A percentile compares a stretch with the other conserved stretches of the same genome.
These are phyloP conservation scores for Berkeleyomyces basicola DNA, from an alignment of 2,329 filamentous ascomycete species.

Conservation along the genomic window DNA sequence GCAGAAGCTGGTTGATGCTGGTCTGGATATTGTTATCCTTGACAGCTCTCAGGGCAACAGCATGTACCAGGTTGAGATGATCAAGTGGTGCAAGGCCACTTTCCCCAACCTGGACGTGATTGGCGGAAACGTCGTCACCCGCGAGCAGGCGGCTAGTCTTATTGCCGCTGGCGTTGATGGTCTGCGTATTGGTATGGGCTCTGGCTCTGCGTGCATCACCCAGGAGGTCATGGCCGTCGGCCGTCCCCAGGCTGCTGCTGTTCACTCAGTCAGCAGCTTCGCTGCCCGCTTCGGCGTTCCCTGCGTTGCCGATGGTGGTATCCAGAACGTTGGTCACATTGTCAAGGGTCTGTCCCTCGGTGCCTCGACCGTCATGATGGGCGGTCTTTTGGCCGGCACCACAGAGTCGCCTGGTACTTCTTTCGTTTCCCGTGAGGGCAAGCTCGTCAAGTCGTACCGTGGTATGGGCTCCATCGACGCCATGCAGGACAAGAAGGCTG, in stretches of 20 bases:
- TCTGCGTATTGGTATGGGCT: conserved; percentile 96
- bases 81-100: conserved; percentile 83
- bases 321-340: conserved; percentile 97
- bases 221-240: conserved; percentile 99
- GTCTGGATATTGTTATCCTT: conserved; percentile 84
- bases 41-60: conserved; percentile 97
- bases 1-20: conserved; percentile 77
- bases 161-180: conserved; percentile 93
- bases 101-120: conserved; percentile 85
- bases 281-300: conserved; percentile 88
- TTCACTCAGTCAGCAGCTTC: conserved; percentile 78
- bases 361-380: conserved; percentile 97
- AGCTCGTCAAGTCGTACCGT: conserved; percentile 97
- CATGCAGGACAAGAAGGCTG: conserved; percentile 98
- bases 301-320: conserved; percentile 93
- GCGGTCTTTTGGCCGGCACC: conserved; percentile 87
- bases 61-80: conserved; percentile 97
- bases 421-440: conserved; percentile 88
- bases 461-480: conserved; percentile 98
- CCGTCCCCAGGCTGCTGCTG: conserved; percentile 83
- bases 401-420: conserved; percentile 95
- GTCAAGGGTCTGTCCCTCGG: conserved; percentile 94
- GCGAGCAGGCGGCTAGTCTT: conserved; percentile 81
- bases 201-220: conserved; percentile 93
- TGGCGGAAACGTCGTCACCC: conserved; percentile 94